Conservation (phyloP, 495 filamentous ascomycete genomes). For the Annulohypoxylon moriforme region DNA sequence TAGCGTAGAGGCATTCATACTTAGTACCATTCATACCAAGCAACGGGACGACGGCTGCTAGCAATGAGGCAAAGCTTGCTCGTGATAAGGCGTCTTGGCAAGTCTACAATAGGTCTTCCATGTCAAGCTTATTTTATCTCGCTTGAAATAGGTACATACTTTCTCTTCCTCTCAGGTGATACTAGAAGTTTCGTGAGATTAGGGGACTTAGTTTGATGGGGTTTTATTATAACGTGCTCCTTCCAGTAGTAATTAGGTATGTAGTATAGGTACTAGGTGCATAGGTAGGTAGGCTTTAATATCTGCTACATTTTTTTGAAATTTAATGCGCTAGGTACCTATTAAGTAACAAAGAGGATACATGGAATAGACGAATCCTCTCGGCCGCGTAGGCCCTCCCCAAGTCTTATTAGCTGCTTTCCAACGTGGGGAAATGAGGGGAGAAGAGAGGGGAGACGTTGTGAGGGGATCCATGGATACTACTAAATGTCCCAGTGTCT, state of each 20-base stretch:
- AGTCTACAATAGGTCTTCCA: neutral
- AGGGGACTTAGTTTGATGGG: neutral
- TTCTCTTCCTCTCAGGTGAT: neutral
- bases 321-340: too few species aligned
- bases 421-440: constrained; percentile 31
- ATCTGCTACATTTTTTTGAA: too few species aligned
- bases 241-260: too few species aligned
- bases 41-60: constrained; percentile 11
- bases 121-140: neutral
- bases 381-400: constrained; percentile 6
- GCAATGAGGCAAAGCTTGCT: constrained; percentile 24
- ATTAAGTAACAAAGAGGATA: too few species aligned
- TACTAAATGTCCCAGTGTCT: neutral
- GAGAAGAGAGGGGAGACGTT: constrained; percentile 3
- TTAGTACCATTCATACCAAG: too few species aligned
- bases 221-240: neutral
- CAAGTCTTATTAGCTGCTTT: neutral
- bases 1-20: too few species aligned
- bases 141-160: neutral
- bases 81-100: constrained; percentile 8
- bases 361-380: too few species aligned
- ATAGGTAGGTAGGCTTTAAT: too few species aligned
- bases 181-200: neutral
- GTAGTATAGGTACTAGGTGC: too few species aligned
- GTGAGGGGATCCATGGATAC: neutral